Base-by-base conservation (phyloP, 306 rosid species). In the Cicer yamashitae region DNA sequence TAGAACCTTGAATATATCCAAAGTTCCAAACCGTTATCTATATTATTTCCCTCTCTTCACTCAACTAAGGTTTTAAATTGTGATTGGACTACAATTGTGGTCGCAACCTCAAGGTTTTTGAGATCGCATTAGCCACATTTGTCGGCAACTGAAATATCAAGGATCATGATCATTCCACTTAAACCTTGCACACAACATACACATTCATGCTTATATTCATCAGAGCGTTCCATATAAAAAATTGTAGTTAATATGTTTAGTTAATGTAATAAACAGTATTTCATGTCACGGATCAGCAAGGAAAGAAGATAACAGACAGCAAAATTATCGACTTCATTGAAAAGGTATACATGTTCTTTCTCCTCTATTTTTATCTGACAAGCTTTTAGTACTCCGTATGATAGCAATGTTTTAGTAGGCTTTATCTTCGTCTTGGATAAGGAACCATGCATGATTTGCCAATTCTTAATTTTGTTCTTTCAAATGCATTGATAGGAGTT, bases 201-300 rank as follows among this genome's bases (percentile, higher is more conserved):
- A 64, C 22, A 18, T 47, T 47, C 57, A 52, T 37, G 17, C 51
- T 17, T 22, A 54, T 39, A 37, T 17, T 22, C 46, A 18, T n/a
- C 68, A 10, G 18, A 53, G 47, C 37, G 20, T 17, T 15, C 7
- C 43, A 50, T 61, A 6, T 30, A 71, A 37, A 45, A 51, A 65
- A 56, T 64, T 79, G 47, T 53, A 18, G 15, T n/a, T 85, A 68
- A 85, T 71, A 51, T 67, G 69, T 53, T 86, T 45, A 15, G 57
- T 51, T 63, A 65, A 57, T 82, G 75, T 37, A 57, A 77, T 70
- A 11, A 43, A 78, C 89, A 91, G 96, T 91, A 15, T 91, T 91
- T 81, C 93, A 88, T 79, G 96, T 88, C 74, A 91, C 96, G 38
- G 96, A 91, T 84, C 96, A 91, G 62, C 93, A 88, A 80, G 96